phyloP scores from a whole-genome alignment of 73 alveolate genomes.

The Tetrahymena borealis region DNA sequence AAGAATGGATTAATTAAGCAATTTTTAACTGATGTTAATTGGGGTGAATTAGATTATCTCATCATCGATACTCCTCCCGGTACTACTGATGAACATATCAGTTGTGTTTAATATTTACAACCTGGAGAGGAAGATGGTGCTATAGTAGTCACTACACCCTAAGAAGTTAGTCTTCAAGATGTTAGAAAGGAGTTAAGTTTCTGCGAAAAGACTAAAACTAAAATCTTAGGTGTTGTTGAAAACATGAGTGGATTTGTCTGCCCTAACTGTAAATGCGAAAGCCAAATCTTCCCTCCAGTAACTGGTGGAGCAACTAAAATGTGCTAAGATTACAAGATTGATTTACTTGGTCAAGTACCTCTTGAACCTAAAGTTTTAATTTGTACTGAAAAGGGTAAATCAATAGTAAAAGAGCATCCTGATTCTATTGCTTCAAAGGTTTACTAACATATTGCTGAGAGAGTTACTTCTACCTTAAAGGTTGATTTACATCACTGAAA shows the following conservation, averaged over 20 bases:
- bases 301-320: slow-evolving; percentile 94
- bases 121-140: slow-evolving; percentile 80
- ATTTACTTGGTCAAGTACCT: slow-evolving; percentile 26
- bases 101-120: slow-evolving; percentile 73
- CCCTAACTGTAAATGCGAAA: slow-evolving; percentile 76
- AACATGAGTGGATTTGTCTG: slow-evolving; percentile 89
- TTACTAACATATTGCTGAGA: not conserved
- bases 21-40: slow-evolving; percentile 96
- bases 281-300: slow-evolving; percentile 81
- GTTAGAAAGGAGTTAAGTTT: slow-evolving; percentile 95
- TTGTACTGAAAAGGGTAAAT: slow-evolving; percentile 35
- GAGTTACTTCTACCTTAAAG: not conserved
- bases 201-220: slow-evolving; percentile 82
- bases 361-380: slow-evolving; percentile 38
- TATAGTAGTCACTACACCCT: slow-evolving; percentile 96
- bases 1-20: slow-evolving; percentile 92
- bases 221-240: slow-evolving; percentile 96
- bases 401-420: slow-evolving; percentile 1
- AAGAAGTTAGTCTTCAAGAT: slow-evolving; percentile 96
- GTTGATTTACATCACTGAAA: not conserved
- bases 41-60: slow-evolving; percentile 98
- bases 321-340: slow-evolving; percentile 61
- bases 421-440: slow-evolving; percentile 29
- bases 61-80: slow-evolving; percentile 99
- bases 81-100: slow-evolving; percentile 98